Evolutionary conservation across 139 green algal genomes (phyloP), one percentile per base, ranked within the genome.

Genomic region (Prasinococcaceae sp.): DNA sequence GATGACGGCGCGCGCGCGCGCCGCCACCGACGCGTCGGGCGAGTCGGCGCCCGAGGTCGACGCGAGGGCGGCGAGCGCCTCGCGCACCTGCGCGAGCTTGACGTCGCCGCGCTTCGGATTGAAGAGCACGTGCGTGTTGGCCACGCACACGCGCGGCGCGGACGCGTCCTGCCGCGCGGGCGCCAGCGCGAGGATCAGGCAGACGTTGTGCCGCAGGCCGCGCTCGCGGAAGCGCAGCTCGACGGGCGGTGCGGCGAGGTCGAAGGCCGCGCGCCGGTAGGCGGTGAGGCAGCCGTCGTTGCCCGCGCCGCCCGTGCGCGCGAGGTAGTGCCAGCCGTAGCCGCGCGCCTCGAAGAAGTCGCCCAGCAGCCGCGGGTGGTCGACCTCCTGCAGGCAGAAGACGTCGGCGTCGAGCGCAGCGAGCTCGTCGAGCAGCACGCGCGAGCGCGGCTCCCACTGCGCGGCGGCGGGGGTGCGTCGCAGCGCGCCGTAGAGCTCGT

Each of bases 81-180:
- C 16, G 35, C 35, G 8, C 20, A 60, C 4, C 61, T 71, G 60
- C 9, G 30, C 64, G n/a, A 73, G 24, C 30, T 73, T 71, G 32
- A 60, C 8, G 22, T 66, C 50, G n/a, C 64, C 64, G 16, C 78
- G 63, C 44, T 80, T 74, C 9, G 85, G 85, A 48, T 90, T 86
- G 53, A 94, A 94, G 16, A 90, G 69, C 22, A 93, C 57, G 55
- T 94, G 85, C 2, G 78, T 86, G 64, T 85, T 90, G 38, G 59
- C 68, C 24, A 90, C 72, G 3, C 88, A 20, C 37, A 93, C 29
- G 26, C 3, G 26, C 23, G 6, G 4, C 4, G 3, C 12, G 17
- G 41, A 16, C n/a, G n/a, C 28, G n/a, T 52, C 47, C n/a, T 22
- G 19, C 8, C 40, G 27, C 29, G 12, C 3, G 19, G 17, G 22